Conservation (phyloP, 2,329 filamentous ascomycete genomes). For the Diplodia corticola region DNA sequence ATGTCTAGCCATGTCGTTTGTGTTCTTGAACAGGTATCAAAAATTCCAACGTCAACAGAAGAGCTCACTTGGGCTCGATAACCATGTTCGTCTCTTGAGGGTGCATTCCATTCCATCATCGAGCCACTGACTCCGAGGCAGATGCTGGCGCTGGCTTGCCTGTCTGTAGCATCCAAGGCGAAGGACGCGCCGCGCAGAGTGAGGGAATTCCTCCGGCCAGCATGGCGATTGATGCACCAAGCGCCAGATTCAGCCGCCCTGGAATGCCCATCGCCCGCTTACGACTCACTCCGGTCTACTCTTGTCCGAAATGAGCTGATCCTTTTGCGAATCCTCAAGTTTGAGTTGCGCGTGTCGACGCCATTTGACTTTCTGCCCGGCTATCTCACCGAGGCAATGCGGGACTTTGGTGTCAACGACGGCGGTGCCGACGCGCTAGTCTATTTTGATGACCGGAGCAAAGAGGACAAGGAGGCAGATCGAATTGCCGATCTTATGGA, state of each 20-base stretch:
- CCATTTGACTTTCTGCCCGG: conserved; percentile 37
- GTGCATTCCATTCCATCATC: not conserved
- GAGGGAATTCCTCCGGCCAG: not conserved
- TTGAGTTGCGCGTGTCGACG: conserved; percentile 35
- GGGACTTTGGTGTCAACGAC: conserved; percentile 25
- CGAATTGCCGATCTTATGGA: conserved; percentile 30
- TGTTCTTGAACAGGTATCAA: conserved; percentile 37
- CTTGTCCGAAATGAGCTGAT: conserved; percentile 37
- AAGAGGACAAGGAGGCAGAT: conserved; percentile 33
- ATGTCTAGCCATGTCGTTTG: conserved; percentile 36
- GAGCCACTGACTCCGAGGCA: not conserved
- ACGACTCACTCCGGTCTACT: conserved; percentile 37
- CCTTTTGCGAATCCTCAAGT: conserved; percentile 36
- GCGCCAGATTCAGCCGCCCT: conserved; percentile 24
- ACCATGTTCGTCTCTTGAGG: not conserved
- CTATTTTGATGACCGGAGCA: conserved; percentile 26
- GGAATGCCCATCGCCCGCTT: conserved; percentile 34
- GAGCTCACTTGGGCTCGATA: not conserved
- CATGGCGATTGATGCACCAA: conserved; percentile 10
- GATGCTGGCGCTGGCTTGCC: conserved; percentile 16
- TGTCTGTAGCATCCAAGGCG: conserved; percentile 7
- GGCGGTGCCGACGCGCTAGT: conserved; percentile 23
- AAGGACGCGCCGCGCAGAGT: not conserved
- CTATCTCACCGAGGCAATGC: conserved; percentile 31
- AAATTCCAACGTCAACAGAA: conserved; percentile 27